A percentile compares a stretch with the other conserved stretches of the same genome.
Conservation (phyloP, 1,284 basidiomycete genomes). For the Macrocystidia cucumis region DNA sequence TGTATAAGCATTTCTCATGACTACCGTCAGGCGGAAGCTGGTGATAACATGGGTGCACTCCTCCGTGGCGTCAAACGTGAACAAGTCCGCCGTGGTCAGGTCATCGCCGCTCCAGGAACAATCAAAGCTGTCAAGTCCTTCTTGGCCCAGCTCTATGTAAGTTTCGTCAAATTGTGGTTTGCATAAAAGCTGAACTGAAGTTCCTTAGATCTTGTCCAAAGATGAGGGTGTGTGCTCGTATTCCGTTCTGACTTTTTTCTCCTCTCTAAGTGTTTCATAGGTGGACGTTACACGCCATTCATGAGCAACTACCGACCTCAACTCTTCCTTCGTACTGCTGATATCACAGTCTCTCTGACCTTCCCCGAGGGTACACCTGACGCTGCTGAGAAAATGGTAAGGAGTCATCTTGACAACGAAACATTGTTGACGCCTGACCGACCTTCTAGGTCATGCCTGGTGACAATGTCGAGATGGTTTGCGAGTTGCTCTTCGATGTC, state of each 20-base stretch:
- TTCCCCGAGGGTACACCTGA: slow-evolving; percentile 83
- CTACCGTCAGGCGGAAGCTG: slow-evolving; percentile 76
- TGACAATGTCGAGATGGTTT: slow-evolving; percentile 94
- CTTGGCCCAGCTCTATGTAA: slow-evolving; percentile 84
- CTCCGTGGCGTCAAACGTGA: slow-evolving; percentile 98
- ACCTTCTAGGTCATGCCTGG: slow-evolving; percentile 86
- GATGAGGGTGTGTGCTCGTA: slow-evolving; percentile 62
- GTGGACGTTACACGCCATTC: slow-evolving; percentile 97
- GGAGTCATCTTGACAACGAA: not conserved
- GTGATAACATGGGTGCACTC: slow-evolving; percentile 99
- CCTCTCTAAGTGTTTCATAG: slow-evolving; percentile 13
- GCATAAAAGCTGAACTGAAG: not conserved
- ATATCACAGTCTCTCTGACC: slow-evolving; percentile 81
- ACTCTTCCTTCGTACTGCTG: slow-evolving; percentile 93
- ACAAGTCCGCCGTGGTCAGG: slow-evolving; percentile 91
- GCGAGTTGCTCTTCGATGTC: slow-evolving; percentile 82
- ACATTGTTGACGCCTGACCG: slow-evolving; percentile 6
- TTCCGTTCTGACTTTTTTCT: not conserved
- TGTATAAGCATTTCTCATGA: slow-evolving; percentile 4
- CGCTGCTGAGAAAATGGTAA: slow-evolving; percentile 77
- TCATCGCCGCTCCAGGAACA: slow-evolving; percentile 85
- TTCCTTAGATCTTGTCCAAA: slow-evolving; percentile 77
- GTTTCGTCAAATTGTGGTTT: slow-evolving; percentile 17
- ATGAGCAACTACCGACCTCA: slow-evolving; percentile 96
- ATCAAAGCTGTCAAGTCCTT: slow-evolving; percentile 96